Conservation (phyloP, 2,329 filamentous ascomycete species). For the Nothopassalora personata region DNA sequence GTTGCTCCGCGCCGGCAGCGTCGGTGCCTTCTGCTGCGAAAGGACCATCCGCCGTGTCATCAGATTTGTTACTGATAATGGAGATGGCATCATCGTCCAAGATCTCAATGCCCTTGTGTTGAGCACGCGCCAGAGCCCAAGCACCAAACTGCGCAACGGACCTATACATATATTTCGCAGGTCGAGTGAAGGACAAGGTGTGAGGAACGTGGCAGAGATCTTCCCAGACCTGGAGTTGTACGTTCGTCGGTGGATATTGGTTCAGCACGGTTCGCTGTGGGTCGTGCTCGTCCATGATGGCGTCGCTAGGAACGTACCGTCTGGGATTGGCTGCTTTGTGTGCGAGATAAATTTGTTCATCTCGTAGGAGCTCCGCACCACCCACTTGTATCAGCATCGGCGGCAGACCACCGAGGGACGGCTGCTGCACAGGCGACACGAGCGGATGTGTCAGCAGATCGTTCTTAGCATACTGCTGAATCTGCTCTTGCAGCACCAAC, state of each 20-base stretch:
- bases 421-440: slow-evolving; percentile 82
- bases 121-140: slow-evolving; percentile 80
- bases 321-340: slow-evolving; percentile 87
- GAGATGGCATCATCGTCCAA: slow-evolving; percentile 72
- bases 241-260: slow-evolving; percentile 76
- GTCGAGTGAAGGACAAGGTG: slow-evolving; percentile 91
- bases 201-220: slow-evolving; percentile 88
- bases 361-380: slow-evolving; percentile 80
- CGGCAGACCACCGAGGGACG: slow-evolving; percentile 82
- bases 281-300: slow-evolving; percentile 58
- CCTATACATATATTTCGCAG: slow-evolving; percentile 93
- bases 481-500: slow-evolving; percentile 79
- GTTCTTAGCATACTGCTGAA: slow-evolving; percentile 84
- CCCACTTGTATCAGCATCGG: slow-evolving; percentile 82
- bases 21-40: slow-evolving; percentile 10
- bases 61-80: slow-evolving; percentile 58
- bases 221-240: slow-evolving; percentile 94
- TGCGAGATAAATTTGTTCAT: slow-evolving; percentile 91
- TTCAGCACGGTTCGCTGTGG: slow-evolving; percentile 50
- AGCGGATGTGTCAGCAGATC: slow-evolving; percentile 78
- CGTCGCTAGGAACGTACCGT: slow-evolving; percentile 65
- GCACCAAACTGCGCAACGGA: slow-evolving; percentile 89
- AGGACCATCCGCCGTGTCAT: slow-evolving; percentile 22
- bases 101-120: slow-evolving; percentile 74
- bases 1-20: slow-evolving; percentile 1